A percentile compares a stretch with the other conserved stretches of the same genome.
These are phyloP conservation scores for Aspergillus sp. DNA, from an alignment of 2,329 filamentous ascomycete species.

Conservation along the genomic window DNA sequence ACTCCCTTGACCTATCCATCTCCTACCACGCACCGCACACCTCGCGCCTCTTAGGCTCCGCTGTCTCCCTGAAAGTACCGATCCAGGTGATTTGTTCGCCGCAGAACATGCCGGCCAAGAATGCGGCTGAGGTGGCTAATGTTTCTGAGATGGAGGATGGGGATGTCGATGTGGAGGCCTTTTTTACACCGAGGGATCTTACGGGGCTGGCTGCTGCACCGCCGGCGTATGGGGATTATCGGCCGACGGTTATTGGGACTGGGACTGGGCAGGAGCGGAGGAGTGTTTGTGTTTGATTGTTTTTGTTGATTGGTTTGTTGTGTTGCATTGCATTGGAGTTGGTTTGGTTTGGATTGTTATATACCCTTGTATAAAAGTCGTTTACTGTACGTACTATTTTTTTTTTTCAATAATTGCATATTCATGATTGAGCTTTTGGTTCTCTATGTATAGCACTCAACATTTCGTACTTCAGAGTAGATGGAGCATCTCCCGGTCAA, in stretches of 20 bases:
- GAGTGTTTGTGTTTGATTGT: not conserved
- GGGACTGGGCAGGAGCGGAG: not conserved
- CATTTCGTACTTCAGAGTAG: too few relatives aligned
- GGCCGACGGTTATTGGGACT: not conserved
- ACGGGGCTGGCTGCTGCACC: not conserved
- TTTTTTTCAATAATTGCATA: too few relatives aligned
- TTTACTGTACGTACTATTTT: too few relatives aligned
- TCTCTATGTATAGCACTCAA: too few relatives aligned
- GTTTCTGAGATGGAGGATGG: not conserved
- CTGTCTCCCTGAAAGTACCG: slow-evolving; percentile 36
- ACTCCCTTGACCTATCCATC: slow-evolving; percentile 55
- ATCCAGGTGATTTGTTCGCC: slow-evolving; percentile 31
- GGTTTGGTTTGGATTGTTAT: not conserved
- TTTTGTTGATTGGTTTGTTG: not conserved
- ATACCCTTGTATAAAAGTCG: too few relatives aligned
- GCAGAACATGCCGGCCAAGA: not conserved
- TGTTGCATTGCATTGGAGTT: not conserved
- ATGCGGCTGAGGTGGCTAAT: not conserved
- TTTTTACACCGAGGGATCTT: not conserved
- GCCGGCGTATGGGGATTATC: not conserved
- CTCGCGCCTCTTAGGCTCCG: slow-evolving; percentile 31
- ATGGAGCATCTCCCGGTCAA: too few relatives aligned
- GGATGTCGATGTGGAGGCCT: not conserved
- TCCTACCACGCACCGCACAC: slow-evolving; percentile 46
- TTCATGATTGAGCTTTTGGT: too few relatives aligned